phyloP scores from a whole-genome alignment of 768 basidiomycete genomes.

The Podaxis sp. region DNA sequence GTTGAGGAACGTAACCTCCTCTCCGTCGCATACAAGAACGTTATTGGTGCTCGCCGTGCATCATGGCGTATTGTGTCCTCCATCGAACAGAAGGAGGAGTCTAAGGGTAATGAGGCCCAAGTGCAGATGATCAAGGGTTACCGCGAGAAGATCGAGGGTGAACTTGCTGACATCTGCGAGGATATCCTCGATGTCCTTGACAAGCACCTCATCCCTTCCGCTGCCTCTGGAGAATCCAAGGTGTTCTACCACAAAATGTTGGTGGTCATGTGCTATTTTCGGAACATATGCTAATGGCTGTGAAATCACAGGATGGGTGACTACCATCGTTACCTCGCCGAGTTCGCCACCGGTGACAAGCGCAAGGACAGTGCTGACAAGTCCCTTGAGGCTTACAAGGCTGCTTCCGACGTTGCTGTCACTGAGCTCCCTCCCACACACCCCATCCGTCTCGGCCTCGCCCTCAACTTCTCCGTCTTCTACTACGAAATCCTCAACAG shows the following conservation, averaged over 20 bases:
- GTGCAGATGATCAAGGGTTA: slow-evolving; percentile 97
- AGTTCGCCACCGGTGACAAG: slow-evolving; percentile 97
- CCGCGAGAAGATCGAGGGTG: slow-evolving; percentile 96
- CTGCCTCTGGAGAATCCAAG: slow-evolving; percentile 95
- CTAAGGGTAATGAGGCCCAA: slow-evolving; percentile 95
- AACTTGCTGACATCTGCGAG: slow-evolving; percentile 97
- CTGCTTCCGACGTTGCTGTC: slow-evolving; percentile 94
- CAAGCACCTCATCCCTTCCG: slow-evolving; percentile 96
- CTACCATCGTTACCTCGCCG: slow-evolving; percentile 98
- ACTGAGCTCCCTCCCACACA: slow-evolving; percentile 95
- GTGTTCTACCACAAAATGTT: slow-evolving; percentile 99
- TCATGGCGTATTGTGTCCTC: slow-evolving; percentile 98
- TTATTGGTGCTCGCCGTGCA: slow-evolving; percentile 96
- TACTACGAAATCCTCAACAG: slow-evolving; percentile 99
- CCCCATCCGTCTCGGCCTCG: slow-evolving; percentile 97
- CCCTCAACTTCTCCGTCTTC: slow-evolving; percentile 99
- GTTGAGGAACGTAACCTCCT: slow-evolving; percentile 98
- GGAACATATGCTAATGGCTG: slow-evolving; percentile 18
- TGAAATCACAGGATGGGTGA: slow-evolving; percentile 85
- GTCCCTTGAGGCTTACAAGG: slow-evolving; percentile 96
- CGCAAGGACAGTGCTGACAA: slow-evolving; percentile 97
- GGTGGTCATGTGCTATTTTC: slow-evolving; percentile 25
- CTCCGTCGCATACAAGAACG: slow-evolving; percentile 99
- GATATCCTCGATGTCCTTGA: slow-evolving; percentile 97
- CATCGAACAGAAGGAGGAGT: slow-evolving; percentile 99